Evolutionary conservation across 768 basidiomycete species (phyloP).

Genomic region (Phallus indusiatus): DNA sequence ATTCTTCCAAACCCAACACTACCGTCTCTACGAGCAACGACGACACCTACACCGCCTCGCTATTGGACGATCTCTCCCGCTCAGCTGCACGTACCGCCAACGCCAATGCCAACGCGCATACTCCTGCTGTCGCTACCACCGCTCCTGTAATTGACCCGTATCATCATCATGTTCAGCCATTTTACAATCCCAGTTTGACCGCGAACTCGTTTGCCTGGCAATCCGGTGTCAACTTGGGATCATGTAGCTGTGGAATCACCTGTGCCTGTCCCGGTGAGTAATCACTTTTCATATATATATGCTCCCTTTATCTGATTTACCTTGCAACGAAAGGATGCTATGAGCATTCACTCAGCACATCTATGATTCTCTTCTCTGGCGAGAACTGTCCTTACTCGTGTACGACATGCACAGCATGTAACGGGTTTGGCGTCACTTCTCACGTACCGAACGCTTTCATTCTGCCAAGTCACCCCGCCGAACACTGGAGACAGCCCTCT

Average conservation of each 20-base stretch:
- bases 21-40: background rate
- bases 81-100: background rate
- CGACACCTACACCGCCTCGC: background rate
- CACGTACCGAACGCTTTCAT: background rate
- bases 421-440: constrained; percentile 6
- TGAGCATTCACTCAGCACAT: constrained; percentile 52
- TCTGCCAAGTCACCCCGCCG: background rate
- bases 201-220: background rate
- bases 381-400: constrained; percentile 11
- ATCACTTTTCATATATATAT: constrained; percentile 50
- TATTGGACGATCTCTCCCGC: background rate
- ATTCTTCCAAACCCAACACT: background rate
- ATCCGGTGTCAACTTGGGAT: background rate
- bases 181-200: background rate
- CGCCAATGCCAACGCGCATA: no score
- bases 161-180: background rate
- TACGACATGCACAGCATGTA: constrained; percentile 7
- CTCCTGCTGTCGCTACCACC: no score
- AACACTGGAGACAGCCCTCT: background rate
- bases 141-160: background rate
- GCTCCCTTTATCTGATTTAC: no score
- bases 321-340: constrained; percentile 35
- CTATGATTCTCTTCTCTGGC: constrained; percentile 29
- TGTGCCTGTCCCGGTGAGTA: constrained; percentile 61
- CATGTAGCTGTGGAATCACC: constrained; percentile 53